phyloP scores from a whole-genome alignment of 2,329 filamentous ascomycete genomes.

The Elsinoe australis region DNA sequence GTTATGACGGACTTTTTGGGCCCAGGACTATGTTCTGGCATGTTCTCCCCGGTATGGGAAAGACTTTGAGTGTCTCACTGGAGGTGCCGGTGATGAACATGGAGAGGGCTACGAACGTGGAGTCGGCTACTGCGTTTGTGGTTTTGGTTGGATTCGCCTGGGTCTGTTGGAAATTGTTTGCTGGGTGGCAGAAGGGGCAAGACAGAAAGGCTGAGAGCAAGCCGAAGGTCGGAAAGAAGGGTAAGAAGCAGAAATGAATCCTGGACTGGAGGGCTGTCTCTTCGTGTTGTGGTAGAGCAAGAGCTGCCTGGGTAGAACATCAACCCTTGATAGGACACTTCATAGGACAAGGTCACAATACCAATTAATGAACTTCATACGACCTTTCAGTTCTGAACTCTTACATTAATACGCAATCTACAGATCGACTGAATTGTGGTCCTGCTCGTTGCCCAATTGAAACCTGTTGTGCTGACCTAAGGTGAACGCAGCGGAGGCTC shows the following conservation, averaged over 20 bases:
- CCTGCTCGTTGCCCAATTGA: too few species aligned
- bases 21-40: slow-evolving; percentile 79
- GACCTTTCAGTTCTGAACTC: too few species aligned
- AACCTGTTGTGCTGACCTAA: too few species aligned
- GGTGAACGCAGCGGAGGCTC: too few species aligned
- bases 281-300: too few species aligned
- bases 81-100: slow-evolving; percentile 39
- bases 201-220: neutral
- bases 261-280: too few species aligned
- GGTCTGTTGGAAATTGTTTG: slow-evolving; percentile 36
- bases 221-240: slow-evolving; percentile 4
- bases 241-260: neutral
- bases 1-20: slow-evolving; percentile 75
- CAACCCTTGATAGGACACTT: too few species aligned
- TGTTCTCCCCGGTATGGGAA: slow-evolving; percentile 24
- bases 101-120: slow-evolving; percentile 32
- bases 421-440: too few species aligned
- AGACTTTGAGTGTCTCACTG: slow-evolving; percentile 24
- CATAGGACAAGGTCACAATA: too few species aligned
- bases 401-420: too few species aligned
- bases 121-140: slow-evolving; percentile 36
- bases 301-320: too few species aligned
- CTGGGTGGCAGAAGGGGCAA: slow-evolving; percentile 11
- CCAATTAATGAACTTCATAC: too few species aligned
- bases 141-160: slow-evolving; percentile 40